These are phyloP conservation scores for Syzygium jambos DNA, from an alignment of 345 rosid species.

Conservation along the genomic window DNA sequence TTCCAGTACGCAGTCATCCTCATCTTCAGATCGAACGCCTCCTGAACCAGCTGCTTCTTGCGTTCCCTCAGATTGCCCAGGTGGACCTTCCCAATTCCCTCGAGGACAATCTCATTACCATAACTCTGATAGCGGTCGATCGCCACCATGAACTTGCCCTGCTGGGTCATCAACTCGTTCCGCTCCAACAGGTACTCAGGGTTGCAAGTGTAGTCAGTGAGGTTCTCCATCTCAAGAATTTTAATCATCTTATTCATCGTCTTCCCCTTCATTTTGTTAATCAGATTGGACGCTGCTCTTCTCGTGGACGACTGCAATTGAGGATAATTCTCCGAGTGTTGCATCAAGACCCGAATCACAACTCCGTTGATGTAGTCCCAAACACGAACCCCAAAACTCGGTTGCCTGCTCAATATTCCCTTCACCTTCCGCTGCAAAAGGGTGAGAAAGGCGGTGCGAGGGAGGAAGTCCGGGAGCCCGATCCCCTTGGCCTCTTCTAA, in stretches of 20 bases:
- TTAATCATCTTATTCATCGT: conserved; percentile 15
- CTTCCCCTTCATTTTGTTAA: conserved; percentile 17
- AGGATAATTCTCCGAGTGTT: conserved; percentile 4
- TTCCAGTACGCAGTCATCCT: conserved; percentile 22
- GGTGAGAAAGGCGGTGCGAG: conserved; percentile 9
- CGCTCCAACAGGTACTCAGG: conserved; percentile 15
- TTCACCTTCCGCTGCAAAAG: conserved; percentile 11
- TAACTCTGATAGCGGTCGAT: background rate
- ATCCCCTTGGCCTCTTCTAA: conserved; percentile 23
- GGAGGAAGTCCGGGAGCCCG: conserved; percentile 23
- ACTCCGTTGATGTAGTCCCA: conserved; percentile 19
- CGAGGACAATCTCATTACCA: conserved; percentile 5
- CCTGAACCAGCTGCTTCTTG: background rate
- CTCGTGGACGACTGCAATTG: conserved; percentile 1
- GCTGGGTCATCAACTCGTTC: conserved; percentile 9
- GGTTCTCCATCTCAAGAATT: conserved; percentile 1
- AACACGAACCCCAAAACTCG: background rate
- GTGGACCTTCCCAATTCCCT: conserved; percentile 7
- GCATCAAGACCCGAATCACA: conserved; percentile 6
- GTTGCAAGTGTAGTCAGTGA: background rate
- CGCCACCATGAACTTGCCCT: background rate
- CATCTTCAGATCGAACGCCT: conserved; percentile 18
- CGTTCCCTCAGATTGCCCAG: background rate
- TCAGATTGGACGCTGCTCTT: conserved; percentile 10
- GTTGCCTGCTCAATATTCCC: background rate